Base-by-base conservation (phyloP, 1,284 basidiomycete species). In the Naganishia sp. region DNA sequence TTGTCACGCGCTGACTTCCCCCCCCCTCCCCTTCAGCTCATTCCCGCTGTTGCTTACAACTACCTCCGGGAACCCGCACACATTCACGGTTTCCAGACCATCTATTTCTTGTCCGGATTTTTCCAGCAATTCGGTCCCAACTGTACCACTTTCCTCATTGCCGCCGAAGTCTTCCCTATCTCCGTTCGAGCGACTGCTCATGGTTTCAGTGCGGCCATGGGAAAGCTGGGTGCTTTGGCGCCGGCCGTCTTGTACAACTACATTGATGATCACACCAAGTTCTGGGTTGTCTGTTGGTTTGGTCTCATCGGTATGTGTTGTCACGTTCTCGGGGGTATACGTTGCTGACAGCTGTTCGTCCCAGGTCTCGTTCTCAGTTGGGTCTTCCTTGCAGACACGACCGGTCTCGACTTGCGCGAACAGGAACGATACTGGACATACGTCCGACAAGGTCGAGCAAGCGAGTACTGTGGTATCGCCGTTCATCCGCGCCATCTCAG, bases 391-490 rank as follows among this genome's bases (percentile, higher is more conserved):
- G 79, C 80, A 68, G 83, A 84, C 71, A 83, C 82, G 11, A 84
- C 83, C n/a, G 83, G 83, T 65, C 77, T 84, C 53, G 83, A 84
- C 71, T 77, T 84, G 25, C 77, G 81, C 63, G 84, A 85, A 75
- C 83, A 83, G 72, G 84, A 85, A 72, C 78, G 83, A 65, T 84
- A 84, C 79, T 84, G 83, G 83, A 74, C 77, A 15, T 82, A 78
- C 67, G 83, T 84, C 46, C 76, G 81, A 18, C 72, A 77, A 51
- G 84, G 83, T n/a, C 76, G 78, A 28, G 75, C 77, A 25, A 67
- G 75, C 28, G 81, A 83, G 51, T 84, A 85, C 77, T 83, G 84
- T 75, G 84, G 84, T 65, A 80, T 84, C 64, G 83, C 83, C 35
- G 76, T 85, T 50, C 81, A 84, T 77, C 83, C 81, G 13, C 75